Evolutionary conservation across 1,139 yeast genomes (phyloP).

Genomic region (Insectozyma bohioensis): DNA sequence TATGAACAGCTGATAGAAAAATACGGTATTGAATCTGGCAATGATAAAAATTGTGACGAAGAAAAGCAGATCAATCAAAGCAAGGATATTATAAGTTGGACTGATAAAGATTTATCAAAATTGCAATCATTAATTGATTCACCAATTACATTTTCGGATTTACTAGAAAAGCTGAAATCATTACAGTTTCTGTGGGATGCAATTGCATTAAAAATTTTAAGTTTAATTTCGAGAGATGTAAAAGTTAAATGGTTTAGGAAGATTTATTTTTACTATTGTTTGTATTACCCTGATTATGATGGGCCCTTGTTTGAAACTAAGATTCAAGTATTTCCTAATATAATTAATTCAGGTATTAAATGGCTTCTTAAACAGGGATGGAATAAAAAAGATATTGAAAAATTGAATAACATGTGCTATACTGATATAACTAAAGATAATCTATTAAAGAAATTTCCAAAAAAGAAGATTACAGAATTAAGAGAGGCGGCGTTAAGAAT

Average conservation of each 20-base stretch:
- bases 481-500: constrained; percentile 3
- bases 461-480: constrained; percentile 1
- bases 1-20: no score
- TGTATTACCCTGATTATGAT: constrained; percentile 6
- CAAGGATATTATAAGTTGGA: not conserved
- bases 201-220: constrained; percentile 3
- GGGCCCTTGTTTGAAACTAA: constrained; percentile 1
- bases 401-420: constrained; percentile 1
- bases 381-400: constrained; percentile 7
- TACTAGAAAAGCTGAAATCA: not conserved
- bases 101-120: not conserved
- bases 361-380: constrained; percentile 3
- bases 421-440: constrained; percentile 5
- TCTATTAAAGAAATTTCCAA: constrained; percentile 1
- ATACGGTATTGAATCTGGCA: not conserved
- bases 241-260: constrained; percentile 5
- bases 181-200: constrained; percentile 5
- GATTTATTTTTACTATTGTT: constrained; percentile 4
- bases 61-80: not conserved
- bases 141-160: constrained; percentile 2
- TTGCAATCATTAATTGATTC: not conserved
- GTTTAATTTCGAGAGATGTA: not conserved
- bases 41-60: not conserved
- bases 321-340: not conserved
- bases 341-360: not conserved